Conservation (phyloP, 208 protist species). For the Wallacemonas sp. region DNA sequence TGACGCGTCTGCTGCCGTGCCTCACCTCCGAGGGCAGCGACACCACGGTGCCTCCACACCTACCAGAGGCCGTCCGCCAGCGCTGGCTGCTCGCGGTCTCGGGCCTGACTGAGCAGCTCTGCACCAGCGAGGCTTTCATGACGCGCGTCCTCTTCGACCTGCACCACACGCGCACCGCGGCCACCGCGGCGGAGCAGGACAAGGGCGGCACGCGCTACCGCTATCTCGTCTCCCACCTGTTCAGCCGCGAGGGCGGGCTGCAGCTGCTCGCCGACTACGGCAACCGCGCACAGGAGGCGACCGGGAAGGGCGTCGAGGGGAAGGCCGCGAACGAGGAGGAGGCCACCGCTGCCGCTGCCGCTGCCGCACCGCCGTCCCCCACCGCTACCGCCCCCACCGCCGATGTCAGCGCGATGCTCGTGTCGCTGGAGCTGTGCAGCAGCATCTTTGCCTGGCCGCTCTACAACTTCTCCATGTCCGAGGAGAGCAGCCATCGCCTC, state of each 20-base stretch:
- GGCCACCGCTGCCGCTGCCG: slow-evolving; percentile 3
- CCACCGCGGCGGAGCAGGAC: not conserved
- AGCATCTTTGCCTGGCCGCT: slow-evolving; percentile 82
- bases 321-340: not conserved
- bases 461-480: slow-evolving; percentile 49
- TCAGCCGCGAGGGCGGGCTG: slow-evolving; percentile 67
- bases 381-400: not conserved
- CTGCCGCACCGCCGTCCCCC: slow-evolving; percentile 18
- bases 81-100: slow-evolving; percentile 41
- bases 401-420: slow-evolving; percentile 10
- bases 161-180: slow-evolving; percentile 19
- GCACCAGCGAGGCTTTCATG: slow-evolving; percentile 36
- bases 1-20: slow-evolving; percentile 28
- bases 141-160: slow-evolving; percentile 45
- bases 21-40: slow-evolving; percentile 3
- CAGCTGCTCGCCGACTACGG: slow-evolving; percentile 48
- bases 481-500: slow-evolving; percentile 32
- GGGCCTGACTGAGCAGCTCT: slow-evolving; percentile 40
- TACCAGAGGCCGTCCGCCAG: slow-evolving; percentile 17
- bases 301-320: too few species aligned
- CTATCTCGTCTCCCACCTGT: slow-evolving; percentile 55
- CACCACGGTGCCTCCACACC: slow-evolving; percentile 4
- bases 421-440: slow-evolving; percentile 64
- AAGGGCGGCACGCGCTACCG: slow-evolving; percentile 16
- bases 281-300: too few species aligned